Percentiles rank a stretch among this genome's conserved stretches.
Evolutionary conservation across 306 rosid species (phyloP).

Genomic region (Cicer pinnatifidum): DNA sequence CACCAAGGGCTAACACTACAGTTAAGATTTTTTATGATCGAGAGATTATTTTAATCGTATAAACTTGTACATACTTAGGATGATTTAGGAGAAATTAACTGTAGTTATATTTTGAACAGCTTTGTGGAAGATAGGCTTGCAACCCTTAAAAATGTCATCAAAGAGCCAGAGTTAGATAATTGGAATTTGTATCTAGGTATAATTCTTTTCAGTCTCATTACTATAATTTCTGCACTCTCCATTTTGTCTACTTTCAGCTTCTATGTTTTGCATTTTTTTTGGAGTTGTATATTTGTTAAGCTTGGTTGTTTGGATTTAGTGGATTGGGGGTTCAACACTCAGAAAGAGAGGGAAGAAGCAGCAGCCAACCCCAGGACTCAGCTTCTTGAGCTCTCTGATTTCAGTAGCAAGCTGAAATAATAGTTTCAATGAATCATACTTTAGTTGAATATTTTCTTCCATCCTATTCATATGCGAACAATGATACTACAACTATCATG

Average conservation of each 20-base stretch:
- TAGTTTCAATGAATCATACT: conserved; percentile 12
- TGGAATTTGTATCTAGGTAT: conserved; percentile 91
- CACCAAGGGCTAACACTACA: conserved; percentile 78
- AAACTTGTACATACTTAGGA: conserved; percentile 10
- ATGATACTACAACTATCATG: conserved; percentile 4
- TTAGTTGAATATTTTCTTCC: conserved; percentile 18
- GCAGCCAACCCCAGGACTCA: conserved; percentile 67
- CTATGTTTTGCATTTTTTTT: conserved; percentile 2
- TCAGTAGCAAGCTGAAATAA: conserved; percentile 73
- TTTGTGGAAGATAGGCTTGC: conserved; percentile 90
- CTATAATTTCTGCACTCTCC: not conserved
- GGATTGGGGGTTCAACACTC: conserved; percentile 89
- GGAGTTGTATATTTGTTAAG: conserved; percentile 23
- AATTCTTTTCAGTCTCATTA: conserved; percentile 15
- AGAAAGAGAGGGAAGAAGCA: conserved; percentile 84
- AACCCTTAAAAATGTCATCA: conserved; percentile 80
- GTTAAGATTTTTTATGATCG: conserved; percentile 55
- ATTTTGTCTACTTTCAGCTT: conserved; percentile 8
- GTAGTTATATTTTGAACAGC: conserved; percentile 51
- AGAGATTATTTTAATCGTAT: not conserved
- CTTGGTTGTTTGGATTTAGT: conserved; percentile 50
- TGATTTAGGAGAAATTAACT: conserved; percentile 37
- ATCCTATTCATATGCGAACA: conserved; percentile 23
- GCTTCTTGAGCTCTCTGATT: conserved; percentile 66
- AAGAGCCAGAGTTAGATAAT: conserved; percentile 78